Evolutionary conservation across 169 alveolate genomes (phyloP).

Genomic region (Babesia gibsoni): DNA sequence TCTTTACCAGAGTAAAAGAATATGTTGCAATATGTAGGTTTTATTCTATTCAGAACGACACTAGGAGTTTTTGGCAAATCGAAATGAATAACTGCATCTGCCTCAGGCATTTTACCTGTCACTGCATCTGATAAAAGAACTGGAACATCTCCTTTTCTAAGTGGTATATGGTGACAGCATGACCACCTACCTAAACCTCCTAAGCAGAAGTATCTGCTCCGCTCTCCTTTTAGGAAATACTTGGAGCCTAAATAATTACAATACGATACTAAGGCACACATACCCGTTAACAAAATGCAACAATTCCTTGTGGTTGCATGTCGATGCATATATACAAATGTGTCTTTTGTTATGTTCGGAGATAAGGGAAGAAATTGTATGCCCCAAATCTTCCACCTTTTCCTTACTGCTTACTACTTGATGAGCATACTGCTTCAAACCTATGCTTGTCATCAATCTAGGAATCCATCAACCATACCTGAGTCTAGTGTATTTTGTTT

Average conservation of each 20-base stretch:
- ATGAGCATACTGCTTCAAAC: constrained; percentile 32
- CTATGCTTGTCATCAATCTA: background rate
- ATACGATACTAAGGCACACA: background rate
- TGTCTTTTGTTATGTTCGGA: constrained; percentile 6
- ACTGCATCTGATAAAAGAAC: constrained; percentile 31
- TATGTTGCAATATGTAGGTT: constrained; percentile 17
- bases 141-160: constrained; percentile 29
- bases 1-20: constrained; percentile 38
- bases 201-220: constrained; percentile 31
- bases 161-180: background rate
- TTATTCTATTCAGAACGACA: constrained; percentile 6
- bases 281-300: constrained; percentile 27
- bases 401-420: constrained; percentile 12
- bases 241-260: constrained; percentile 15
- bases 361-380: constrained; percentile 23
- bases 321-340: constrained; percentile 47
- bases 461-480: background rate
- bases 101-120: constrained; percentile 23
- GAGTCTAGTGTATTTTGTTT: background rate
- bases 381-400: constrained; percentile 36
- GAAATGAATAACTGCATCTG: constrained; percentile 47
- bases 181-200: constrained; percentile 41
- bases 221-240: constrained; percentile 32
- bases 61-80: constrained; percentile 45
- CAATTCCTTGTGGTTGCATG: constrained; percentile 2